A percentile compares a stretch with the other conserved stretches of the same genome.
phyloP scores from a whole-genome alignment of 208 protist species.

The Acanthamoeba healyi region DNA sequence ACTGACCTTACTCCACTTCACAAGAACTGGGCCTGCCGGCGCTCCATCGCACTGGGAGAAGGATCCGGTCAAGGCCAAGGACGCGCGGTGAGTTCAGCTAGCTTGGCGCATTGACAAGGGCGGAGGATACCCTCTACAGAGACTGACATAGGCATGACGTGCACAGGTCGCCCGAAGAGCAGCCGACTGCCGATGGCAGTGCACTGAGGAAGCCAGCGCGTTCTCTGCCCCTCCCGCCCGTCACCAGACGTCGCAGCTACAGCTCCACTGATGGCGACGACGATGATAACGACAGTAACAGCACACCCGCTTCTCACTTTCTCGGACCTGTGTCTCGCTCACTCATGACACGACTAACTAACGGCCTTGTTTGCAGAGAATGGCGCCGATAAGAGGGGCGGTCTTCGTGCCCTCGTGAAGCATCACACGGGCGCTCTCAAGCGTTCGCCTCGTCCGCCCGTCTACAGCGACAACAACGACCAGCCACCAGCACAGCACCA shows the following conservation, averaged over 20 bases:
- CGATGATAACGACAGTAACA: not conserved
- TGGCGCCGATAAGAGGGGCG: not conserved
- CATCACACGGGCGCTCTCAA: constrained; percentile 26
- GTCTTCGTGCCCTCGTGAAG: not conserved
- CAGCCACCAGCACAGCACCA: not conserved
- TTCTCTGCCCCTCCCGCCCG: not conserved
- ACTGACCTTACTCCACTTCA: not conserved
- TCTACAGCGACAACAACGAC: not conserved
- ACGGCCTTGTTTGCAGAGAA: not conserved
- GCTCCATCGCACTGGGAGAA: not conserved
- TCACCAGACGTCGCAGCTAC: not conserved
- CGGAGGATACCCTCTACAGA: too few species aligned
- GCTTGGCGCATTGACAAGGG: too few species aligned
- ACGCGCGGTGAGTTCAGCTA: not conserved
- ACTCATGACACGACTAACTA: not conserved
- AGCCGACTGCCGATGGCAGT: too few species aligned
- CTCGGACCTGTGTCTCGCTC: not conserved
- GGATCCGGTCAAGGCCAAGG: constrained; percentile 5
- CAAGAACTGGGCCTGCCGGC: not conserved
- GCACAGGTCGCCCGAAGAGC: too few species aligned
- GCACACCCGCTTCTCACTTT: not conserved
- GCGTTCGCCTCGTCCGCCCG: not conserved
- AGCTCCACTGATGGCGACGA: not conserved
- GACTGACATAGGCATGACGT: too few species aligned
- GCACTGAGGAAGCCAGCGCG: too few species aligned